phyloP scores from a whole-genome alignment of 148 eudicot species.

The Dianthus caryophyllus region DNA sequence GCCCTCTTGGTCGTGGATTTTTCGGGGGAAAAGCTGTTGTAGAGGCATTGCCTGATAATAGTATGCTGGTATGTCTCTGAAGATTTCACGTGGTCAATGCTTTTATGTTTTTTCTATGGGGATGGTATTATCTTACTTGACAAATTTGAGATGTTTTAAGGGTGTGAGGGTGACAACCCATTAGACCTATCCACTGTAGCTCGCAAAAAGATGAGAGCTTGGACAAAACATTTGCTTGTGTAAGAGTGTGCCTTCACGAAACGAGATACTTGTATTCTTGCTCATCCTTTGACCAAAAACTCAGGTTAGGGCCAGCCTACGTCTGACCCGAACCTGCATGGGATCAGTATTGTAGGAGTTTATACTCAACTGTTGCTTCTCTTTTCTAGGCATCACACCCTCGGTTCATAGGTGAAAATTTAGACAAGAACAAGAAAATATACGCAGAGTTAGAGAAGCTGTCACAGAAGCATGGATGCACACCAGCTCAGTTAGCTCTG shows the following conservation, averaged over 20 bases:
- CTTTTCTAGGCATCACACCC: conserved; percentile 42
- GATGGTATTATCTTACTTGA: neutral
- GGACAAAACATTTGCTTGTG: too few species aligned
- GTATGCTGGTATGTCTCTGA: conserved; percentile 45
- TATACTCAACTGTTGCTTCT: neutral
- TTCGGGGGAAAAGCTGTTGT: conserved; percentile 69
- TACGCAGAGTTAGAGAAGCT: conserved; percentile 45
- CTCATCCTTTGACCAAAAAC: too few species aligned
- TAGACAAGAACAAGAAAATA: conserved; percentile 63
- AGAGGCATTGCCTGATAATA: conserved; percentile 48
- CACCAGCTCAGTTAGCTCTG: conserved; percentile 65
- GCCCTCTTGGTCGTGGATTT: conserved; percentile 76
- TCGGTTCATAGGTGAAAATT: conserved; percentile 51
- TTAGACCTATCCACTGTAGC: too few species aligned
- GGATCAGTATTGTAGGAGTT: too few species aligned
- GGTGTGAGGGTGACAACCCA: too few species aligned
- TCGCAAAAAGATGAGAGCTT: too few species aligned
- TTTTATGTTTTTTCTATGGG: neutral
- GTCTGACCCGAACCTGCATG: too few species aligned
- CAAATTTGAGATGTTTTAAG: too few species aligned
- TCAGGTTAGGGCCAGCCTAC: too few species aligned
- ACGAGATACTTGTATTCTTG: neutral
- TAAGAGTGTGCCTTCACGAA: too few species aligned
- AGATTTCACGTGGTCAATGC: neutral
- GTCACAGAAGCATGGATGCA: conserved; percentile 57